Evolutionary conservation across 2,329 filamentous ascomycete species (phyloP), one percentile per base, ranked within the genome.

Genomic region (Camptophora hylomeconis): DNA sequence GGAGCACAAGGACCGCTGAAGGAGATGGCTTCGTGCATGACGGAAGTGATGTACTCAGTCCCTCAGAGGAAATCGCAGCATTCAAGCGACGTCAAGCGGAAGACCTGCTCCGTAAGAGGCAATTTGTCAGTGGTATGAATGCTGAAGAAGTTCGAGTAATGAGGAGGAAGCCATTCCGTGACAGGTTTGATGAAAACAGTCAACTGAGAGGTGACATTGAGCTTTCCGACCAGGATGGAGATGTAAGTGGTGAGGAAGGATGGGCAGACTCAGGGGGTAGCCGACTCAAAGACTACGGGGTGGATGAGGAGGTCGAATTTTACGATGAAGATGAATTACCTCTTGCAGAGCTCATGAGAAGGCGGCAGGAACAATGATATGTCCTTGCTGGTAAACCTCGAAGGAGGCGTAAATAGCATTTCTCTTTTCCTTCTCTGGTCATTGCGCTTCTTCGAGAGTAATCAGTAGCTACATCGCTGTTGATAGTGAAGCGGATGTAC

Each of bases 221-320:
- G 2, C 39, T 41, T 13, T 30, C 39, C 7, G 30, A 38, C 8
- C 41, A 41, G 13, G 39, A 42, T 2, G 42, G 40, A 3, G 42
- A 45, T 7, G 46, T 50, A 30, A 58, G 59, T 37, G 69, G 69
- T 4, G 69, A 74, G 46, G 69, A 74, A 50, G 63, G 56, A 1
- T 77, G 72, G 72, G 60, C 59, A 16, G 74, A 75, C 41, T 62
- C 66, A 0, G 72, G 75, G 43, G 72, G 72, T 3, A 72, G 76
- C 38, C 51, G 69, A 12, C 51, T 77, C 13, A 54, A 64, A 11
- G 72, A 77, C 39, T 77, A 75, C 45, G 72, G 72, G 0, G 68
- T 77, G 3, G 72, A 76, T 42, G 72, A 75, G 45, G 68, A 72
- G 17, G 60, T 62, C 2, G 72, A 75, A 37, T 75, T 75, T 33